These are phyloP conservation scores for Aeminium ludgeri DNA, from an alignment of 495 filamentous ascomycete genomes.

Conservation along the genomic window DNA sequence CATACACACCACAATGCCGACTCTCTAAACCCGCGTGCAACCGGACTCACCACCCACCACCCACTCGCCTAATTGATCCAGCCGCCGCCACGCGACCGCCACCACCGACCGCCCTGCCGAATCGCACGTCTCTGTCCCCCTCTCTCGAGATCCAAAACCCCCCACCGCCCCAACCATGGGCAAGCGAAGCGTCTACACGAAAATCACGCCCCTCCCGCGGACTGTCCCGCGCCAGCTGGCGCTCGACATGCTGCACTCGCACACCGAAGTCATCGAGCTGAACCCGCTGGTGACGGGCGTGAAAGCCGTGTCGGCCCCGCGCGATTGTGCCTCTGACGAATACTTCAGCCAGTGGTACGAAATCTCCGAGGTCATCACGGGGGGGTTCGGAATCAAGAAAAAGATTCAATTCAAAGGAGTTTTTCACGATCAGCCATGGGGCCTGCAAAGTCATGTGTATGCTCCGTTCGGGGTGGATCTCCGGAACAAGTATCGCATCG, in stretches of 20 bases:
- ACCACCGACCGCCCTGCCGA: too few species aligned
- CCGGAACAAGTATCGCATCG: constrained; percentile 23
- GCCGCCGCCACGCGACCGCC: too few species aligned
- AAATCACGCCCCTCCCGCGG: constrained; percentile 25
- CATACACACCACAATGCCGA: too few species aligned
- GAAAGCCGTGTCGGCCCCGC: constrained; percentile 22
- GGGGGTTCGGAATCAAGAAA: constrained; percentile 22
- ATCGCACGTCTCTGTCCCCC: too few species aligned
- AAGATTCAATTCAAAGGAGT: constrained; percentile 24
- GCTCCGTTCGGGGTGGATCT: constrained; percentile 23
- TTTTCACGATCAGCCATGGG: constrained; percentile 26
- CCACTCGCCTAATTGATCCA: too few species aligned
- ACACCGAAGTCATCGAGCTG: constrained; percentile 24
- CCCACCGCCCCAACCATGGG: constrained; percentile 17
- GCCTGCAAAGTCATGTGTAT: constrained; percentile 24
- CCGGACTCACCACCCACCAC: too few species aligned
- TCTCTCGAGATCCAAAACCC: background rate
- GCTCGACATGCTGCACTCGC: constrained; percentile 26
- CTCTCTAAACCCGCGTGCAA: too few species aligned
- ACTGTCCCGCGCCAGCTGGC: constrained; percentile 25
- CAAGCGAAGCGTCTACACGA: constrained; percentile 22
- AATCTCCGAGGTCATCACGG: constrained; percentile 23
- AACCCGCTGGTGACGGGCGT: constrained; percentile 23
- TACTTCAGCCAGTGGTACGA: constrained; percentile 26
- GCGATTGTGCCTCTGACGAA: constrained; percentile 23